phyloP scores from a whole-genome alignment of 2,329 filamentous ascomycete genomes.

The Fusarium sp. region DNA sequence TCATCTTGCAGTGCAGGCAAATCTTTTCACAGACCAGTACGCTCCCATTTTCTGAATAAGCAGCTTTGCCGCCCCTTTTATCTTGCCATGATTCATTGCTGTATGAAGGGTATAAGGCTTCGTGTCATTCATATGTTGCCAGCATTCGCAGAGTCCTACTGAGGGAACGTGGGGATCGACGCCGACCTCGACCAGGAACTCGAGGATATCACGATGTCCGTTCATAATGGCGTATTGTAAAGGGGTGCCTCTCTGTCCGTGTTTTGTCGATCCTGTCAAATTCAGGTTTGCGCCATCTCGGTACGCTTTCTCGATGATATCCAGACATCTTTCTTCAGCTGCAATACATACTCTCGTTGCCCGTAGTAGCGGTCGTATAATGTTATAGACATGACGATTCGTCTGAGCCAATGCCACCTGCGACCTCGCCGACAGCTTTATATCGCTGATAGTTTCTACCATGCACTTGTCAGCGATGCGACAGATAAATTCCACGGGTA shows the following conservation, averaged over 20 bases:
- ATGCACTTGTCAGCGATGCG: background rate
- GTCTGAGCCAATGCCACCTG: conserved; percentile 10
- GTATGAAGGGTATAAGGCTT: conserved; percentile 20
- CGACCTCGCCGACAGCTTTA: background rate
- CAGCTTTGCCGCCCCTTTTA: conserved; percentile 5
- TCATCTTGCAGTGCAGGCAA: conserved; percentile 6
- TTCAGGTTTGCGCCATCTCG: conserved; percentile 10
- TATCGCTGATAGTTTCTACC: background rate
- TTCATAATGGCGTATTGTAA: conserved; percentile 24
- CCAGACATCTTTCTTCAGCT: conserved; percentile 8
- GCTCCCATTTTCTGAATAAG: conserved; percentile 19
- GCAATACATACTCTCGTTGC: conserved; percentile 12
- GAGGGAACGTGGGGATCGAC: conserved; percentile 13
- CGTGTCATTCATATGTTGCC: background rate
- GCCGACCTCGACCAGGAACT: conserved; percentile 18
- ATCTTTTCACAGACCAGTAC: background rate
- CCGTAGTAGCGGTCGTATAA: conserved; percentile 14
- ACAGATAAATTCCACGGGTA: background rate
- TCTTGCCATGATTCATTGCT: conserved; percentile 1
- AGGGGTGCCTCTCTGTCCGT: background rate
- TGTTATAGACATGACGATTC: conserved; percentile 8
- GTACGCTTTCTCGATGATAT: conserved; percentile 14
- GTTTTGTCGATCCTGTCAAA: background rate
- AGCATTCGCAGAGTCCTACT: conserved; percentile 2
- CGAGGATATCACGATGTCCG: conserved; percentile 14